Evolutionary conservation across 805 yeast species (phyloP).

Genomic region (Nakazawaea peltata): DNA sequence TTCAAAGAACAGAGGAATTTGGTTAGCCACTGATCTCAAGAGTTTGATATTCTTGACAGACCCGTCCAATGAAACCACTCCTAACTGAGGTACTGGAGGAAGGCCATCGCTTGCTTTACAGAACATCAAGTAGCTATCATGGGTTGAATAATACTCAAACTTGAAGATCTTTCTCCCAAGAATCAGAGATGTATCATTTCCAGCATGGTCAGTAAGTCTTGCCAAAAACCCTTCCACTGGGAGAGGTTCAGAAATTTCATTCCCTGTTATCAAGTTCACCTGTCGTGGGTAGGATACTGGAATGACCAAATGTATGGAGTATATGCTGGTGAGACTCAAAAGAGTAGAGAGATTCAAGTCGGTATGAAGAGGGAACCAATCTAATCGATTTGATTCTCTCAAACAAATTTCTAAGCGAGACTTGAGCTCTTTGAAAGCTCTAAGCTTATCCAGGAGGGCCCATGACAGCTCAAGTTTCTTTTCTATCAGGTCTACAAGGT

Average conservation of each 20-base stretch:
- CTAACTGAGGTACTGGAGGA: constrained; percentile 48
- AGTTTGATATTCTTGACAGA: constrained; percentile 19
- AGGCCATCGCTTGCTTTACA: constrained; percentile 44
- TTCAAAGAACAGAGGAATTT: constrained; percentile 31
- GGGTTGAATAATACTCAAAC: constrained; percentile 56
- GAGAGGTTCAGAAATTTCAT: constrained; percentile 42
- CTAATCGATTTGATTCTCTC: constrained; percentile 66
- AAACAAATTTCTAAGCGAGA: constrained; percentile 44
- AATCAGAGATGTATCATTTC: constrained; percentile 22
- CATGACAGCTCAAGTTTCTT: constrained; percentile 19
- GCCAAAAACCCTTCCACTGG: constrained; percentile 80
- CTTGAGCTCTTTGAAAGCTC: constrained; percentile 19
- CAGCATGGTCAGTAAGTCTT: constrained; percentile 43
- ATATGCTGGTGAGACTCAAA: too few relatives aligned
- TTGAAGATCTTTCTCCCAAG: constrained; percentile 34
- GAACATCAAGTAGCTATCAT: constrained; percentile 53
- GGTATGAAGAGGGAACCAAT: constrained; percentile 45
- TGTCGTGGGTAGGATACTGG: constrained; percentile 29
- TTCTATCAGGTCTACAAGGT: constrained; percentile 29
- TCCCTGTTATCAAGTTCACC: constrained; percentile 14
- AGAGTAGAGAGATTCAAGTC: not conserved
- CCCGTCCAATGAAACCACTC: constrained; percentile 16
- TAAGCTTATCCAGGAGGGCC: not conserved
- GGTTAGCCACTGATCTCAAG: constrained; percentile 13
- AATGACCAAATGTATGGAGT: too few relatives aligned